Conservation (phyloP, 345 rosid species). For the Draba incana region DNA sequence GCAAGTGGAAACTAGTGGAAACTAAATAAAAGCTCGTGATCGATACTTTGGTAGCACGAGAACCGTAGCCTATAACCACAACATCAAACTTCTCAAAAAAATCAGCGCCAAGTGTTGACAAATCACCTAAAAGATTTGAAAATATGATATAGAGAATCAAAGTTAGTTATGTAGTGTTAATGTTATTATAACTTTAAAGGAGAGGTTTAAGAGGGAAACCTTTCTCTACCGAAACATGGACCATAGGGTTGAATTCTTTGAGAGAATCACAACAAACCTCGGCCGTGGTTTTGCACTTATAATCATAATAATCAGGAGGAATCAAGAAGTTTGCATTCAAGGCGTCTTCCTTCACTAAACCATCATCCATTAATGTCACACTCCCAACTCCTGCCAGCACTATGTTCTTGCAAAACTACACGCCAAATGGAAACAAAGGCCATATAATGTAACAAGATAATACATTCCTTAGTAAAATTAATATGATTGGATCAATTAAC, state of each 20-base stretch:
- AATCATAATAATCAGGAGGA: conserved; percentile 58
- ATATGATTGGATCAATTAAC: background rate
- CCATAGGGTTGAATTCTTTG: conserved; percentile 94
- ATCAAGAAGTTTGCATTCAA: conserved; percentile 79
- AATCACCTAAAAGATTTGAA: conserved; percentile 60
- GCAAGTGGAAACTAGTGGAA: background rate
- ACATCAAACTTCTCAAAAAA: conserved; percentile 78
- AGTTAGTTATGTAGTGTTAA: background rate
- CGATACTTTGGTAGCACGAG: conserved; percentile 63
- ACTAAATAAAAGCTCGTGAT: background rate
- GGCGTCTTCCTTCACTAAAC: conserved; percentile 60
- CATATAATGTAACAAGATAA: background rate
- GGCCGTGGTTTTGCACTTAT: conserved; percentile 67
- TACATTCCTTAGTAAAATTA: background rate
- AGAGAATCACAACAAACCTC: conserved; percentile 84
- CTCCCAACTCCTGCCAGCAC: conserved; percentile 94
- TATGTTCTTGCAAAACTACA: conserved; percentile 95
- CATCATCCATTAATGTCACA: conserved; percentile 81
- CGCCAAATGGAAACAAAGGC: conserved; percentile 17
- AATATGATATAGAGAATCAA: background rate
- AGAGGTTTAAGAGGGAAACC: conserved; percentile 45
- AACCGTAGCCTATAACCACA: conserved; percentile 71
- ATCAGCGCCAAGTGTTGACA: conserved; percentile 55
- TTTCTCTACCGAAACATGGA: conserved; percentile 75
- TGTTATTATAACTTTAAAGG: background rate